These are phyloP conservation scores for Didymella pomorum DNA, from an alignment of 2,329 filamentous ascomycete species.

Conservation along the genomic window DNA sequence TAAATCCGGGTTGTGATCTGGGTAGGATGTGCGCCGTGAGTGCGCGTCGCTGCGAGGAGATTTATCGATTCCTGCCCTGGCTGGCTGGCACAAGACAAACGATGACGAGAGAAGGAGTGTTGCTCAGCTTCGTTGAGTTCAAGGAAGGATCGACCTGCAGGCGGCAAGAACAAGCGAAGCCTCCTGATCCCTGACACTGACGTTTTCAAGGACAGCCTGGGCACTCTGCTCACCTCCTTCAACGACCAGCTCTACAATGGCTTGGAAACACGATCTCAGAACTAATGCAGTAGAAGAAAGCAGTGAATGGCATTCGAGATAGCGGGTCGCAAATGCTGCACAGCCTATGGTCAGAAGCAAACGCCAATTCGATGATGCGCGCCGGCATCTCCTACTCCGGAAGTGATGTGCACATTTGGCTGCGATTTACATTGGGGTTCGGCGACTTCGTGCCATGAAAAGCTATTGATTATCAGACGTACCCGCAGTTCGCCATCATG, in stretches of 20 bases:
- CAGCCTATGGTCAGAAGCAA: constrained; percentile 15
- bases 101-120: constrained; percentile 22
- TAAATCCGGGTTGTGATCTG: constrained; percentile 9
- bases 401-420: constrained; percentile 24
- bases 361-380: constrained; percentile 25
- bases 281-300: constrained; percentile 9
- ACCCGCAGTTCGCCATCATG: constrained; percentile 5
- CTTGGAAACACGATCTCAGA: background rate
- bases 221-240: background rate
- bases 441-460: constrained; percentile 25
- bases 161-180: constrained; percentile 18
- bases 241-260: background rate
- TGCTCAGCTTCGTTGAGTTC: constrained; percentile 23
- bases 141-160: constrained; percentile 21
- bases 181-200: constrained; percentile 20
- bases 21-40: background rate
- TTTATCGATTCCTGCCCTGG: constrained; percentile 15
- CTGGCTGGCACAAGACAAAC: constrained; percentile 14
- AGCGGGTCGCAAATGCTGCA: background rate
- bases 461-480: constrained; percentile 12
- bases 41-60: constrained; percentile 8
- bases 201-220: constrained; percentile 7
- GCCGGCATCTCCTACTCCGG: constrained; percentile 23
- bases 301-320: constrained; percentile 1
- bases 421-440: constrained; percentile 23